Base-by-base conservation (phyloP, 768 basidiomycete genomes). In the Mycena amicta region DNA sequence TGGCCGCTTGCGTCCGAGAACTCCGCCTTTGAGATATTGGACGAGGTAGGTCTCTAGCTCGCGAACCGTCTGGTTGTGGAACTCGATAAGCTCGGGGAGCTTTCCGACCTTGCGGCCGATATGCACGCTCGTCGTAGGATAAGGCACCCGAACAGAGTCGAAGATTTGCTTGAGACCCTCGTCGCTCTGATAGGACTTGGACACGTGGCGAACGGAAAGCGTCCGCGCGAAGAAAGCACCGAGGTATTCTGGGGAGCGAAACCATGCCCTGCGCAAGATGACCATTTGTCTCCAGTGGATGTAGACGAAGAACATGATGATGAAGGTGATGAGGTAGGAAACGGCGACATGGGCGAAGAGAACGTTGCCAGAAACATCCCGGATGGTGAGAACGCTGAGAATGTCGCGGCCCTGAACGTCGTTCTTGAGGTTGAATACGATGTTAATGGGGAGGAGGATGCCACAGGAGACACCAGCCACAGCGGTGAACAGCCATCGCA, bases 201-300 rank as follows among this genome's bases (percentile, higher is more conserved):
- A 86, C 6, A 98, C 91, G 60, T 83, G 82, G 20, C 82, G 84
- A 61, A 95, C 82, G 71, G 92, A 86, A 53, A 99, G 82, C 0
- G 96, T 98, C 33, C 97, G 86, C 1, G 95, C 93, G 68, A 97
- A 95, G 80, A 98, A 97, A 2, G 90, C 90, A 60, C 89, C 82
- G 51, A 88, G 80, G 73, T 97, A 95, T 68, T 92, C 91, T 6
- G 91, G 88, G 3, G 90, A 92, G 61, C 90, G 86, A 79, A 95
- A 98, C 91, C 93, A 99, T 30, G 81, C 77, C 62, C 83, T 81
- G 2, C 96, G 89, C 1, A 99, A 85, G 41, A 74, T 76, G 52
- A 98, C 77, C 83, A 98, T 92, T 45, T 77, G 76, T 46, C 72
- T 79, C 92, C 92, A 94, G 70, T 96, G 85, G 28, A 77, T 65